Evolutionary conservation across 345 rosid species (phyloP).

Genomic region (Nasturtium officinale): DNA sequence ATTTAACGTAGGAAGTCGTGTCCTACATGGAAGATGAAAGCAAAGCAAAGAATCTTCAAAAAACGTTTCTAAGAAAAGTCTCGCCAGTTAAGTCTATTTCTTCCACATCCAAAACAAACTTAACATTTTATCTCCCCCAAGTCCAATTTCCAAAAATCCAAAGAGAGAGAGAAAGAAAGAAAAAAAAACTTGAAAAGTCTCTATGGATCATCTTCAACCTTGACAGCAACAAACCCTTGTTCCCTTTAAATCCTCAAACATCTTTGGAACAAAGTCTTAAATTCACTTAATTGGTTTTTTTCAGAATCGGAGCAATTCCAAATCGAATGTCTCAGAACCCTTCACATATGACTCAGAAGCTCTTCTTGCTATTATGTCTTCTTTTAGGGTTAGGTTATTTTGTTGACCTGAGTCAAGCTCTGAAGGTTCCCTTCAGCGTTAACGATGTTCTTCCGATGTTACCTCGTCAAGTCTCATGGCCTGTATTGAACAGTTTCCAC

Average conservation of each 20-base stretch:
- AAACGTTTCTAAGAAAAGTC: conserved; percentile 30
- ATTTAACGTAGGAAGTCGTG: neutral
- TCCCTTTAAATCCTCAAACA: neutral
- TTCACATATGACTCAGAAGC: conserved; percentile 14
- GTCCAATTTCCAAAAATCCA: conserved; percentile 33
- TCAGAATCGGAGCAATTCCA: conserved; percentile 8
- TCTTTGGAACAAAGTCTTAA: neutral
- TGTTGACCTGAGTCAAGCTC: conserved; percentile 45
- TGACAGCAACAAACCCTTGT: conserved; percentile 15
- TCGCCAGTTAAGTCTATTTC: conserved; percentile 17
- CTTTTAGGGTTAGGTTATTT: conserved; percentile 47
- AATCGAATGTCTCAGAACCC: conserved; percentile 48
- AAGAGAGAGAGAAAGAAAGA: conserved; percentile 14
- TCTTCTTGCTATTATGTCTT: conserved; percentile 40
- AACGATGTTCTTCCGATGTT: conserved; percentile 83
- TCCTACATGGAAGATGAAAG: conserved; percentile 30
- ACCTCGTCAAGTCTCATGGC: conserved; percentile 92
- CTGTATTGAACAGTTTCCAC: conserved; percentile 79
- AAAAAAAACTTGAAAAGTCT: neutral
- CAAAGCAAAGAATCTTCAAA: conserved; percentile 27
- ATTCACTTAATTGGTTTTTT: neutral
- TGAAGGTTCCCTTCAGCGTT: conserved; percentile 73
- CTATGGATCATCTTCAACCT: conserved; percentile 42
- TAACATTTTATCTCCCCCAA: conserved; percentile 32
- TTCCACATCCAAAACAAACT: conserved; percentile 19